Evolutionary conservation across 495 filamentous ascomycete genomes (phyloP).

Genomic region (Evernia prunastri): DNA sequence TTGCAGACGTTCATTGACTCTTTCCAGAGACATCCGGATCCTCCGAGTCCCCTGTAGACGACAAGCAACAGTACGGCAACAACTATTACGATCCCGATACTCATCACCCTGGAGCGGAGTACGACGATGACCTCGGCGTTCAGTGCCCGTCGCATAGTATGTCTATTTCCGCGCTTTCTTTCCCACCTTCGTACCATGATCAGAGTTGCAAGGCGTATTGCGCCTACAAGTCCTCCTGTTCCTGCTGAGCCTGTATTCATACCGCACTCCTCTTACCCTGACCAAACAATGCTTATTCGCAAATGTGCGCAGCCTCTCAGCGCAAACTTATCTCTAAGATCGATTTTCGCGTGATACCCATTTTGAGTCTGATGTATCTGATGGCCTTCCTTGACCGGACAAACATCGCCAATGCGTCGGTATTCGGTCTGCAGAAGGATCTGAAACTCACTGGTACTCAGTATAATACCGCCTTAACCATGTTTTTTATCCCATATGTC

Average conservation of each 20-base stretch:
- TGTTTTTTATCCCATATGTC: conserved; percentile 90
- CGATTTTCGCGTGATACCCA: conserved; percentile 74
- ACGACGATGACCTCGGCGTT: conserved; percentile 38
- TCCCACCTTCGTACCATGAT: neutral
- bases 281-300: neutral
- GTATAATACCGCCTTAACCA: conserved; percentile 62
- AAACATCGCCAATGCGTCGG: conserved; percentile 63
- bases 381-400: conserved; percentile 80
- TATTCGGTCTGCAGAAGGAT: conserved; percentile 37
- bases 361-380: conserved; percentile 74
- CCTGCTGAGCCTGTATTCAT: neutral
- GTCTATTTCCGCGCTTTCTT: neutral
- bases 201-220: neutral
- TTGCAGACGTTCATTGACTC: neutral
- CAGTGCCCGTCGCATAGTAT: conserved; percentile 54
- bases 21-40: conserved; percentile 17
- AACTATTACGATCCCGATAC: conserved; percentile 33
- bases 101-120: conserved; percentile 22
- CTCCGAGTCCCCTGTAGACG: conserved; percentile 12
- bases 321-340: conserved; percentile 66
- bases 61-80: conserved; percentile 16
- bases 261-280: neutral
- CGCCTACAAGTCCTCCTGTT: neutral
- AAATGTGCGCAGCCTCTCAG: conserved; percentile 39
- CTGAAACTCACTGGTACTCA: conserved; percentile 46